Evolutionary conservation across 306 rosid genomes (phyloP).

Genomic region (Fragaria nilgerrensis): DNA sequence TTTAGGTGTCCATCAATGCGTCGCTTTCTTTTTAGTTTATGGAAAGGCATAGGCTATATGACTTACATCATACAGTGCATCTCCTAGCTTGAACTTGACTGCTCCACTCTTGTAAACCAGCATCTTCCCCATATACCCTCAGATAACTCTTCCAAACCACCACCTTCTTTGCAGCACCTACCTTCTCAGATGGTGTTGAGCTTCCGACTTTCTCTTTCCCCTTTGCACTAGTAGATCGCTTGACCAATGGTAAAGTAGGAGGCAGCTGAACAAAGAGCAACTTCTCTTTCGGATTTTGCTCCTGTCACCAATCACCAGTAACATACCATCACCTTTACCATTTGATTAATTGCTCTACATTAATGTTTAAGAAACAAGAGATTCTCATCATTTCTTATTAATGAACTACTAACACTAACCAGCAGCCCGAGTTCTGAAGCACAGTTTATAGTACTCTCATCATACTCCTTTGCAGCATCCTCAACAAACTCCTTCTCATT

Average conservation of each 20-base stretch:
- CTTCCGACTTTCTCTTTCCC: constrained; percentile 64
- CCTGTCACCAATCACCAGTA: constrained; percentile 45
- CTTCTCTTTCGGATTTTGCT: constrained; percentile 36
- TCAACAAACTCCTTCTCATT: constrained; percentile 65
- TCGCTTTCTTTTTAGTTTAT: background rate
- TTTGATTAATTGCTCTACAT: background rate
- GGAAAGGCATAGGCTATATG: background rate
- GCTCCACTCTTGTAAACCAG: constrained; percentile 87
- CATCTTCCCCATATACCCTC: constrained; percentile 73
- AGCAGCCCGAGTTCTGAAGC: constrained; percentile 68
- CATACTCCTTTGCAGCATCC: constrained; percentile 51
- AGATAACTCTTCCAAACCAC: constrained; percentile 41
- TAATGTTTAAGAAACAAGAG: background rate
- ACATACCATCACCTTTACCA: constrained; percentile 16
- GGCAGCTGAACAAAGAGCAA: constrained; percentile 69
- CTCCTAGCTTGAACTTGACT: constrained; percentile 72
- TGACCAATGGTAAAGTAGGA: constrained; percentile 42
- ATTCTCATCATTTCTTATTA: background rate
- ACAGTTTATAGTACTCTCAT: constrained; percentile 45
- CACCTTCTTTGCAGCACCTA: constrained; percentile 22
- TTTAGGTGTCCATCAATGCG: background rate
- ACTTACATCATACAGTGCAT: constrained; percentile 64
- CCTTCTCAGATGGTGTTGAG: constrained; percentile 22
- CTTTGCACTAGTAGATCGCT: constrained; percentile 39
- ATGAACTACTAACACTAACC: constrained; percentile 45